Evolutionary conservation across 345 rosid genomes (phyloP), one percentile per base, ranked within the genome.

Genomic region (Dimocarpus longan): DNA sequence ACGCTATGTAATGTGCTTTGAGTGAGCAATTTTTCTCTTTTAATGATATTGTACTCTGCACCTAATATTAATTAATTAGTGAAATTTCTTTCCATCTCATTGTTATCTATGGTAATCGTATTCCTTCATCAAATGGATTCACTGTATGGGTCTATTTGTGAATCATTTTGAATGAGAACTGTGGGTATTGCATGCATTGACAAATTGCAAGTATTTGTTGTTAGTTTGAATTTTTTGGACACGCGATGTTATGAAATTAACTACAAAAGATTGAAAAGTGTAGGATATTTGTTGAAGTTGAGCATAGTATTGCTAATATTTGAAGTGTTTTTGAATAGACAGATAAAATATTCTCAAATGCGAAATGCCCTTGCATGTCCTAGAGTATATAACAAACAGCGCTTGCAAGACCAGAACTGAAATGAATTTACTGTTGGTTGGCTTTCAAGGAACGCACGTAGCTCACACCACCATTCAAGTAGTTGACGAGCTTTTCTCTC

Each of bases 391-490:
- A 52, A 0, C 13, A 9, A 48, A 12, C 54, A 48, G 13, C 3
- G 0, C 54, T 16, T 32, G 2, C 37, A 32, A 32, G 37, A 50
- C 57, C 73, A 15, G 48, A 11, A 44, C 11, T 54, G 5, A 3
- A 9, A 19, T 32, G 10, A 68, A 5, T 71, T 68, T 62, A 77
- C 12, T 80, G 67, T 39, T 78, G 65, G 73, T 39, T 75, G 59
- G 82, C 67, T 21, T 56, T 83, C 52, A 62, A 48, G 66, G 84
- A 84, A 11, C 84, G 87, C 73, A 60, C 40, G 65, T 73, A 21
- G 74, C 18, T 46, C 0, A 79, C 0, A 48, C n/a, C 5, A 1
- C 24, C n/a, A 40, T 64, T 76, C 24, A 80, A 56, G 60, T 80
- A 9, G 18, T 74, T 22, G 40, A 80, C 71, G 37, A 78, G 21